Conservation (phyloP, 2,329 filamentous ascomycete species). For the Monosporascus ibericus region DNA sequence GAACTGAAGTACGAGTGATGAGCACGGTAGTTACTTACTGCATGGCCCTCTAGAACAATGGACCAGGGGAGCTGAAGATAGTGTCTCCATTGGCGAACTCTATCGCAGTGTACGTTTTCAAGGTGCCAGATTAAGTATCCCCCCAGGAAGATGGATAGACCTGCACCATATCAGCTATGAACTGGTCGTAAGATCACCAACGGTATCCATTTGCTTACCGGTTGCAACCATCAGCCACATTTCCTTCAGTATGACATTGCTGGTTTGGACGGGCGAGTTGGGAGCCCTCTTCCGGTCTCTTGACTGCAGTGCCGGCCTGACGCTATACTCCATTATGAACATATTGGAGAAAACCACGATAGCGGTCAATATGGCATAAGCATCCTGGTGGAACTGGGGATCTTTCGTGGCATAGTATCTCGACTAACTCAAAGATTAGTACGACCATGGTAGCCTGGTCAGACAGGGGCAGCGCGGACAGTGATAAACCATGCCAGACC, state of each 20-base stretch:
- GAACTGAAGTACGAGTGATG: background rate
- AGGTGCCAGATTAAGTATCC: constrained; percentile 75
- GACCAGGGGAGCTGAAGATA: constrained; percentile 73
- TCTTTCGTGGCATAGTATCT: constrained; percentile 77
- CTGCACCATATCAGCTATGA: constrained; percentile 27
- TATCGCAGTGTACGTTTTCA: constrained; percentile 70
- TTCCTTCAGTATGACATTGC: constrained; percentile 37
- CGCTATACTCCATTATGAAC: constrained; percentile 59
- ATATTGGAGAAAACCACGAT: constrained; percentile 67
- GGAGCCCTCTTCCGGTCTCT: constrained; percentile 41
- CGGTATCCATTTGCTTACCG: constrained; percentile 28
- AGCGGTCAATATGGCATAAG: constrained; percentile 66
- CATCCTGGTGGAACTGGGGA: constrained; percentile 75
- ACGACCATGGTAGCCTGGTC: background rate
- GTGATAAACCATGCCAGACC: constrained; percentile 64
- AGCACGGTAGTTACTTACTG: constrained; percentile 56
- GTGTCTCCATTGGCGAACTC: constrained; percentile 59
- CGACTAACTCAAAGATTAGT: constrained; percentile 22
- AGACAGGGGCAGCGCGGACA: constrained; percentile 36
- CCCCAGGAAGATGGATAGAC: constrained; percentile 63
- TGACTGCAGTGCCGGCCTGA: constrained; percentile 41
- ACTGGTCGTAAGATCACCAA: constrained; percentile 19
- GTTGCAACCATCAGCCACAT: constrained; percentile 71
- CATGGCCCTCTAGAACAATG: constrained; percentile 55
- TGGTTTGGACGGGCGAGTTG: constrained; percentile 15